Percentiles rank a stretch among this genome's conserved stretches.
phyloP scores from a whole-genome alignment of 768 basidiomycete species.

The Serendipita sp. region DNA sequence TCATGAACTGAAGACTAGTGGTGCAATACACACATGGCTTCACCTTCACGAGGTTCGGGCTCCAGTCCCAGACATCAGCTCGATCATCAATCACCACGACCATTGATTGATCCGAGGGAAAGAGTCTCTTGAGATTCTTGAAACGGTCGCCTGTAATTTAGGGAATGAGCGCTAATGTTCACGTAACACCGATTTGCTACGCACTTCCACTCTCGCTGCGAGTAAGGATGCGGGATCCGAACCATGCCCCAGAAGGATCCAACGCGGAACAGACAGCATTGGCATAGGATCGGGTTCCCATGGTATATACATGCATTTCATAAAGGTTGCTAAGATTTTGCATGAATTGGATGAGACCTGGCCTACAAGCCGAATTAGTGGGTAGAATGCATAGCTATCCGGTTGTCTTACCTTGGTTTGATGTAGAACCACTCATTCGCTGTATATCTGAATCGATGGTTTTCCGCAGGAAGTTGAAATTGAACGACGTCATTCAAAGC shows the following conservation, averaged over 20 bases:
- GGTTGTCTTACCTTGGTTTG: constrained; percentile 69
- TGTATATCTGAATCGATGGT: not conserved
- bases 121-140: constrained; percentile 81
- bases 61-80: constrained; percentile 96
- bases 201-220: constrained; percentile 94
- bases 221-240: constrained; percentile 76
- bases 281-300: constrained; percentile 96
- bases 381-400: not conserved
- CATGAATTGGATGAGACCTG: constrained; percentile 73
- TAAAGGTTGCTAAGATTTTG: constrained; percentile 55
- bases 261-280: constrained; percentile 88
- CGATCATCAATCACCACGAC: constrained; percentile 98
- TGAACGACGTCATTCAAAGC: not conserved
- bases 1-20: not conserved
- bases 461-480: not conserved
- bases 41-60: constrained; percentile 91
- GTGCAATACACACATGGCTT: constrained; percentile 62
- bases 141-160: constrained; percentile 18
- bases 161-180: not conserved
- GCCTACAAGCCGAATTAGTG: constrained; percentile 26
- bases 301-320: constrained; percentile 99
- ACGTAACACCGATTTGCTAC: constrained; percentile 17
- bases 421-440: constrained; percentile 60
- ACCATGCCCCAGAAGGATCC: constrained; percentile 73
- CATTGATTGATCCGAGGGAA: constrained; percentile 96